A percentile compares a stretch with the other conserved stretches of the same genome.
Evolutionary conservation across 768 basidiomycete genomes (phyloP).

Genomic region (Lyophyllum semitale): DNA sequence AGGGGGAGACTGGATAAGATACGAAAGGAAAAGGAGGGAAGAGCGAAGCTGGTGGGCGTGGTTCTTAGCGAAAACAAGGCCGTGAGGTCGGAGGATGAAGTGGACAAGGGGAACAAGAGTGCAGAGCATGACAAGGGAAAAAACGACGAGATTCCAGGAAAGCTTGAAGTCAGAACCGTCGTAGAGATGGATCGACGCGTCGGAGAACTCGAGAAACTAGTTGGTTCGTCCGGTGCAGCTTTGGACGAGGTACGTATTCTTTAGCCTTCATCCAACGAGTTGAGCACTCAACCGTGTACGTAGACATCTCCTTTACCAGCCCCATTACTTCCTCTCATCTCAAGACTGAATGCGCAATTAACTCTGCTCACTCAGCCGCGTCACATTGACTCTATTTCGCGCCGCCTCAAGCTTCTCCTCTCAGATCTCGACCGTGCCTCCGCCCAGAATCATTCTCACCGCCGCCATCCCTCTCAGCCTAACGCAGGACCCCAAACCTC

Average conservation of each 20-base stretch:
- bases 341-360: conserved; percentile 82
- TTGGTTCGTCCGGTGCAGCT: conserved; percentile 80
- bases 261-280: neutral
- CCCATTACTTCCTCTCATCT: conserved; percentile 80
- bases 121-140: conserved; percentile 3
- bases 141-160: conserved; percentile 21
- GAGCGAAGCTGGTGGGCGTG: conserved; percentile 62
- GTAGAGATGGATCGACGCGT: conserved; percentile 84
- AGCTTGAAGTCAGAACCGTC: conserved; percentile 48
- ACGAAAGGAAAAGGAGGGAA: conserved; percentile 62
- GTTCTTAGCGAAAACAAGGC: conserved; percentile 42
- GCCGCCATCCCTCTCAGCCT: conserved; percentile 45
- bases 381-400: conserved; percentile 93
- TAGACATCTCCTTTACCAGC: conserved; percentile 74
- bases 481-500: conserved; percentile 27
- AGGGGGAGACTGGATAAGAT: conserved; percentile 69
- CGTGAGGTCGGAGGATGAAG: conserved; percentile 17
- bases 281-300: neutral
- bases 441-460: conserved; percentile 47
- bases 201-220: conserved; percentile 76
- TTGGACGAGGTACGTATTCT: conserved; percentile 72
- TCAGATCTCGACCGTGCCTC: conserved; percentile 88
- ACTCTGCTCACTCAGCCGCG: conserved; percentile 91
- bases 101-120: conserved; percentile 9
- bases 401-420: conserved; percentile 88